Evolutionary conservation across 306 rosid species (phyloP).

Genomic region (Castanea crenata): DNA sequence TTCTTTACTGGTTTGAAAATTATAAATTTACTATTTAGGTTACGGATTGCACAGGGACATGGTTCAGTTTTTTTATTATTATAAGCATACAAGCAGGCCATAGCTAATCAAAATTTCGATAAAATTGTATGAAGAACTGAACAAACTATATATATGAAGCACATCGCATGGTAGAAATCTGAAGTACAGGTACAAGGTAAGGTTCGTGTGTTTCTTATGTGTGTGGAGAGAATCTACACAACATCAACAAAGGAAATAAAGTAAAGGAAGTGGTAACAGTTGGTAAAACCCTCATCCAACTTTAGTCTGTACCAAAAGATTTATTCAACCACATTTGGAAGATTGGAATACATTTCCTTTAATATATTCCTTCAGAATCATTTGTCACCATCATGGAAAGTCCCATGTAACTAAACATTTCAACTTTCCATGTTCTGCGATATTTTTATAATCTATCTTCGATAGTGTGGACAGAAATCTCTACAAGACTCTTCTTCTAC

Average conservation of each 20-base stretch:
- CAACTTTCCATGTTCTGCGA: constrained; percentile 34
- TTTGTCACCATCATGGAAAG: constrained; percentile 57
- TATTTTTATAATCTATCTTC: neutral
- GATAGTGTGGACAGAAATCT: neutral
- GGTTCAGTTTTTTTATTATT: neutral
- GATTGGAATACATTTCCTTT: constrained; percentile 48
- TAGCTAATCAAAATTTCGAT: no score
- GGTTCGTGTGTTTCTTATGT: constrained; percentile 22
- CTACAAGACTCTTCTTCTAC: neutral
- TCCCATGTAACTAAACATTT: constrained; percentile 51
- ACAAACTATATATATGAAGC: neutral
- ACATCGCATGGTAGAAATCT: neutral
- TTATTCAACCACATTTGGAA: constrained; percentile 23
- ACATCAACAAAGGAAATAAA: constrained; percentile 16
- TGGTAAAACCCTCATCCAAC: neutral
- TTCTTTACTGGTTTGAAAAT: no score
- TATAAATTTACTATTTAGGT: no score
- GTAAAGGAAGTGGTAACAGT: constrained; percentile 8
- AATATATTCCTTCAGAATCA: constrained; percentile 53
- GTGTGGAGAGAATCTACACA: constrained; percentile 33
- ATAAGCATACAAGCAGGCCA: neutral
- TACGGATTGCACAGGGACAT: no score
- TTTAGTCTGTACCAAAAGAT: constrained; percentile 29
- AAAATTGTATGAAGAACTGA: no score
- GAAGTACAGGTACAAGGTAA: constrained; percentile 12